Base-by-base conservation (phyloP, 2,329 filamentous ascomycete species). In the Sclerotinia glacialis region DNA sequence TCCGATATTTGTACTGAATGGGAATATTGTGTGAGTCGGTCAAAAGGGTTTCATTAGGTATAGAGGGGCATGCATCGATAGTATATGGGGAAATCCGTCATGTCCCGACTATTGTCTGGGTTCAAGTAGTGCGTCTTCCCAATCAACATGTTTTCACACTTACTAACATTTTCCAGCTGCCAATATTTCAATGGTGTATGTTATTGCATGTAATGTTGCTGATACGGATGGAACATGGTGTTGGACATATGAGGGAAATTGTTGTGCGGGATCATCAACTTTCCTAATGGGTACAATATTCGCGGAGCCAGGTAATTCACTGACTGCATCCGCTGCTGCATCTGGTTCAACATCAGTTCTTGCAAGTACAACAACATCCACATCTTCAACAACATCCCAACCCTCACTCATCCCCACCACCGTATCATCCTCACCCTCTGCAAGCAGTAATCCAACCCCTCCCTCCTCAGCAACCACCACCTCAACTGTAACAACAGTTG, bases 31-130 rank as follows among this genome's bases (percentile, higher is more conserved):
- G 62, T 68, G 14, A 67, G 66, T n/a, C 59, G 68, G 21, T 52
- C 65, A 7, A 68, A 63, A 50, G 70, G 70, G 61, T 69, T 69
- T 44, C 67, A 69, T 54, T 71, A n/a, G n/a, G n/a, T n/a, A 70
- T 37, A 68, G 70, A 46, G 70, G 70, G 46, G 67, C 67, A 26
- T 71, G 67, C 47, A 69, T 68, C 6, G 70, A 70, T 55, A 65
- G 60, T 23, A 31, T 61, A 9, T 71, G 70, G 70, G 49, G 12
- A n/a, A 69, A 69, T 53, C 67, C 69, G 23, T 67, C 65, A 23
- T 71, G 70, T 63, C 69, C 69, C 4, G 53, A 69, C 53, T 70
- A 67, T 50, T 71, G 70, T 42, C 46, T 69, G 49, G 67, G 34
- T 28, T 44, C 59, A 12, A 52, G 46, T 44, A 44, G 34, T 62